These are phyloP conservation scores for Lasiosphaeria ovina DNA, from an alignment of 495 filamentous ascomycete genomes.

Conservation along the genomic window DNA sequence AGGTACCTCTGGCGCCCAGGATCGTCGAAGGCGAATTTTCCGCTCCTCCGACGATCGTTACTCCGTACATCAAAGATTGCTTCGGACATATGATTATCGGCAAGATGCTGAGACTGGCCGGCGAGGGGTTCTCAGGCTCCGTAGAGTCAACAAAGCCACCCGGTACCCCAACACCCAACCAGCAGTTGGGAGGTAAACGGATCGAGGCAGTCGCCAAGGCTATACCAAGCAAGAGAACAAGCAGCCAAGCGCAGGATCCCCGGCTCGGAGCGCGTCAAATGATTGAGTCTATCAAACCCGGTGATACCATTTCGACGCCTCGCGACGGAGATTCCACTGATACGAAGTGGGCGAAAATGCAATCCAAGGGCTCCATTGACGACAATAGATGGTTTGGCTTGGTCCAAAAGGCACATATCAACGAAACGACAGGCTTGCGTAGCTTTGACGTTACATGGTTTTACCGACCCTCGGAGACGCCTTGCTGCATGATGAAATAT, in stretches of 20 bases:
- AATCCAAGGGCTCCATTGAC: slow-evolving; percentile 35
- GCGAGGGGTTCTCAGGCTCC: slow-evolving; percentile 9
- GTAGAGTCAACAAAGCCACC: not conserved
- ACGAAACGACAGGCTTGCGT: slow-evolving; percentile 26
- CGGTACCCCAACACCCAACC: not conserved
- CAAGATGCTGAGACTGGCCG: slow-evolving; percentile 37
- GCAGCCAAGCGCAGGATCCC: not conserved
- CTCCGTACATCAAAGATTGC: slow-evolving; percentile 60
- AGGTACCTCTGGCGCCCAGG: slow-evolving; percentile 10
- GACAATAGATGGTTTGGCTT: slow-evolving; percentile 62
- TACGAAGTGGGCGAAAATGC: slow-evolving; percentile 54
- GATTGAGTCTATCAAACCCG: slow-evolving; percentile 28
- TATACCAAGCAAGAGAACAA: not conserved
- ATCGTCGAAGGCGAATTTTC: slow-evolving; percentile 6
- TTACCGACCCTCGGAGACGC: slow-evolving; percentile 66
- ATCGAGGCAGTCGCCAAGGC: not conserved
- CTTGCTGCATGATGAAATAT: slow-evolving; percentile 60
- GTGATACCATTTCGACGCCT: slow-evolving; percentile 43
- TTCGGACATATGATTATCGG: slow-evolving; percentile 64
- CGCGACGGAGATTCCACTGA: slow-evolving; percentile 39
- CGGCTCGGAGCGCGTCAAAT: not conserved
- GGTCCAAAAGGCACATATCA: slow-evolving; percentile 54
- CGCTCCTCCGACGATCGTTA: slow-evolving; percentile 56
- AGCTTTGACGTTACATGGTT: slow-evolving; percentile 67
- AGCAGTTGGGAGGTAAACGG: too few species aligned